These are phyloP conservation scores for Mycena alexandri DNA, from an alignment of 768 basidiomycete species.

Conservation along the genomic window DNA sequence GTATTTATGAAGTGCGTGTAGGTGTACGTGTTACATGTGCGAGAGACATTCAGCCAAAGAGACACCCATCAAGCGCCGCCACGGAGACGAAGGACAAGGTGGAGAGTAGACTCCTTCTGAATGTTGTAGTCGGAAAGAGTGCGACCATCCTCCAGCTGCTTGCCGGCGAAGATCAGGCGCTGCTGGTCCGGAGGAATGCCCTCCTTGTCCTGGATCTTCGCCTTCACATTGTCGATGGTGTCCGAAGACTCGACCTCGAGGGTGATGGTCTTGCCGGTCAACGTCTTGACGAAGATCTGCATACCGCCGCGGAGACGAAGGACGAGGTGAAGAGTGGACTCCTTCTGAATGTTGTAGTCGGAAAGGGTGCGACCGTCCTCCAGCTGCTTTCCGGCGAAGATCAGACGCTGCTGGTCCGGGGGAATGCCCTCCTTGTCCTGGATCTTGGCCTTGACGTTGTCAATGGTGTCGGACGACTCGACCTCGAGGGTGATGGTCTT, in stretches of 20 bases:
- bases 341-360: conserved; percentile 88
- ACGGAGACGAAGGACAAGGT: conserved; percentile 74
- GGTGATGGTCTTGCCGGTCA: conserved; percentile 84
- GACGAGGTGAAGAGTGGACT: conserved; percentile 79
- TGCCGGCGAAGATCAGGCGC: conserved; percentile 84
- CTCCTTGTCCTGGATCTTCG: conserved; percentile 86
- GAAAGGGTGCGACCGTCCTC: conserved; percentile 94
- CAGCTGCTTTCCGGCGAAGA: conserved; percentile 94
- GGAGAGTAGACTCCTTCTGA: conserved; percentile 80
- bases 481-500: conserved; percentile 96
- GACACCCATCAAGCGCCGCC: conserved; percentile 67
- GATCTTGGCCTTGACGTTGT: conserved; percentile 88
- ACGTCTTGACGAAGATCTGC: conserved; percentile 80
- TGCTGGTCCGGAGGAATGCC: conserved; percentile 86
- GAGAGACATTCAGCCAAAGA: neutral
- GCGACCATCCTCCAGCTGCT: conserved; percentile 84
- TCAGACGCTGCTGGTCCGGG: conserved; percentile 89
- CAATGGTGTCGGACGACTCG: conserved; percentile 93
- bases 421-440: conserved; percentile 89
- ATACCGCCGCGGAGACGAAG: conserved; percentile 78
- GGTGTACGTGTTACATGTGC: conserved; percentile 18
- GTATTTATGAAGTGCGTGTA: conserved; percentile 6
- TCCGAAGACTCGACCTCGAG: conserved; percentile 82
- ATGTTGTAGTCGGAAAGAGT: conserved; percentile 85
- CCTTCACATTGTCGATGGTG: conserved; percentile 83